Percentiles rank a stretch among this genome's conserved stretches.
phyloP scores from a whole-genome alignment of 179 eudicot species.

The Silene noctiflora region DNA sequence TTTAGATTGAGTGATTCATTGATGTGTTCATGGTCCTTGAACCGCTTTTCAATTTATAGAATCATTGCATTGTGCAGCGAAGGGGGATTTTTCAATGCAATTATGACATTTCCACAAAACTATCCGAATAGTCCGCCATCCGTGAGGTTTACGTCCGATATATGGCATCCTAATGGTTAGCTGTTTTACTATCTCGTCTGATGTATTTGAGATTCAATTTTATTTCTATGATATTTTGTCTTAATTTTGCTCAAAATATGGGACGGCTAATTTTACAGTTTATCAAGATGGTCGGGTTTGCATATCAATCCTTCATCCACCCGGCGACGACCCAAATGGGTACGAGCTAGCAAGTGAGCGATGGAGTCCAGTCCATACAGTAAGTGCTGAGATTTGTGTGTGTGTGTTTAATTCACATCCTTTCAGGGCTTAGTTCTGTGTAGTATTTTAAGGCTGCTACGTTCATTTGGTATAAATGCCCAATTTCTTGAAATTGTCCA shows the following conservation, averaged over 20 bases:
- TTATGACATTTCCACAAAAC: constrained; percentile 79
- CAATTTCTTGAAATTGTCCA: neutral
- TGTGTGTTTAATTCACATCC: neutral
- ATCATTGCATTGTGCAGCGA: constrained; percentile 55
- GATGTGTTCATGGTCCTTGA: neutral
- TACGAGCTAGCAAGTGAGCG: constrained; percentile 98
- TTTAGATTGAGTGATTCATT: neutral
- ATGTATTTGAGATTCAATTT: neutral
- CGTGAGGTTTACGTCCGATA: constrained; percentile 81
- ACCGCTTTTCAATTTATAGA: constrained; percentile 2
- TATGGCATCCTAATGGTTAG: constrained; percentile 97
- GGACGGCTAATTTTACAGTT: constrained; percentile 37
- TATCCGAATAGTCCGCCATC: constrained; percentile 94
- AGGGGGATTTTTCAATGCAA: constrained; percentile 91
- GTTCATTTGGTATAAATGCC: constrained; percentile 1
- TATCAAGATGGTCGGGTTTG: constrained; percentile 74
- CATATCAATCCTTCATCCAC: constrained; percentile 93
- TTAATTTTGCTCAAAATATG: neutral
- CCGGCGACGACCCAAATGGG: constrained; percentile 95
- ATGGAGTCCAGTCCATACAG: constrained; percentile 95
- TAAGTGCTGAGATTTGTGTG: constrained; percentile 26
- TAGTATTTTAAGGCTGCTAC: neutral
- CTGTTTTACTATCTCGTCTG: neutral
- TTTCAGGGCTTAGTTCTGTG: neutral
- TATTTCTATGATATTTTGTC: neutral